A percentile compares a stretch with the other conserved stretches of the same genome.
Conservation (phyloP, 2,329 filamentous ascomycete genomes). For the Aureobasidium sp. region DNA sequence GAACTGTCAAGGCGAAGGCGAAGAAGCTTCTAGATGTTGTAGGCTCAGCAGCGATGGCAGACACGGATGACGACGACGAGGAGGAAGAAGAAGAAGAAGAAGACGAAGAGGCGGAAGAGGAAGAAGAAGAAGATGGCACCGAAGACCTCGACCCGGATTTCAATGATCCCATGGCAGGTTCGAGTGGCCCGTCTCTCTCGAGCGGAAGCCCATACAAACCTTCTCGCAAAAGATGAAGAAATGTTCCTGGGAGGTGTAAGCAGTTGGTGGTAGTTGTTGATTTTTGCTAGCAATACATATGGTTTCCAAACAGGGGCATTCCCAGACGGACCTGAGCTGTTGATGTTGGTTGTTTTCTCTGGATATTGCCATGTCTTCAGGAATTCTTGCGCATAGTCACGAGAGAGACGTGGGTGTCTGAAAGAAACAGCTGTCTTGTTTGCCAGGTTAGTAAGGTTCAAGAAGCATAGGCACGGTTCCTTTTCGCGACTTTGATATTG, state of each 20-base stretch:
- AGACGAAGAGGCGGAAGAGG: not conserved
- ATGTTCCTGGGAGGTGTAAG: not conserved
- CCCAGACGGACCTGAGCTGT: not conserved
- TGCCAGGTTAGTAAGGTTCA: not conserved
- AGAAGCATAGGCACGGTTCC: not conserved
- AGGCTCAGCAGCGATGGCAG: too few species aligned
- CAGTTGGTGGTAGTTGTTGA: not conserved
- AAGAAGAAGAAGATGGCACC: not conserved
- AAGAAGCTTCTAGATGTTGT: not conserved
- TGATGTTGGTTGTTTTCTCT: not conserved
- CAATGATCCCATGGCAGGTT: not conserved
- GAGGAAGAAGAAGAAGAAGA: not conserved
- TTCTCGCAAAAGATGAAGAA: not conserved
- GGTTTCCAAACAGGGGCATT: not conserved
- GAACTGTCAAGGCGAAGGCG: not conserved
- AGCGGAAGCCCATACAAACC: not conserved
- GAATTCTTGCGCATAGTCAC: not conserved
- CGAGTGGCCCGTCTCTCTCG: not conserved
- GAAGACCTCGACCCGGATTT: not conserved
- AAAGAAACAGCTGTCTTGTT: not conserved
- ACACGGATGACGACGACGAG: not conserved
- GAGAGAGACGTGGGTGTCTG: not conserved
- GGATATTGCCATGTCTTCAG: not conserved
- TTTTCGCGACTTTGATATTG: not conserved
- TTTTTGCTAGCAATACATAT: not conserved